Percentiles rank a stretch among this genome's conserved stretches.
These are phyloP conservation scores for Ramularia endophylla DNA, from an alignment of 2,329 filamentous ascomycete genomes.

Conservation along the genomic window DNA sequence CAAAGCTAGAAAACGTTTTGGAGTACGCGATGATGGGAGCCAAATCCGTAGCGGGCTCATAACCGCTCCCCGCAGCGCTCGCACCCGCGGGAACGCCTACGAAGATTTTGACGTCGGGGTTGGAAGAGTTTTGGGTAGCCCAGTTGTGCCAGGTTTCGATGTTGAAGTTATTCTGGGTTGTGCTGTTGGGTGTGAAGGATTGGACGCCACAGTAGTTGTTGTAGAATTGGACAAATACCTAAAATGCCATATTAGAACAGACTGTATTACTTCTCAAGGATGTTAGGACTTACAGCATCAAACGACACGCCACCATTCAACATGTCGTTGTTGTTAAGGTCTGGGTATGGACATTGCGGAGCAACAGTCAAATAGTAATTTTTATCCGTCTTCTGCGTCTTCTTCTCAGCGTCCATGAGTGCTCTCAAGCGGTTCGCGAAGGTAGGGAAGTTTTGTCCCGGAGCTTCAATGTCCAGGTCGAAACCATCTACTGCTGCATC, in stretches of 20 bases:
- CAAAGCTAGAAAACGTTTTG: conserved; percentile 32
- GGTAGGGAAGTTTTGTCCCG: conserved; percentile 54
- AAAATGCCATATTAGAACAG: no score
- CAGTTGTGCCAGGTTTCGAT: conserved; percentile 41
- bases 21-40: conserved; percentile 26
- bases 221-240: conserved; percentile 36
- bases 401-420: conserved; percentile 25
- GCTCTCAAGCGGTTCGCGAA: conserved; percentile 31
- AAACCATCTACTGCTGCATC: conserved; percentile 64
- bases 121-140: conserved; percentile 20
- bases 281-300: conserved; percentile 33
- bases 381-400: conserved; percentile 5
- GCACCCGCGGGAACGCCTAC: conserved; percentile 34
- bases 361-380: conserved; percentile 41
- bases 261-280: no score
- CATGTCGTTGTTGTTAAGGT: conserved; percentile 28
- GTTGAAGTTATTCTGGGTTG: conserved; percentile 49
- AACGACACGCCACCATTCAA: conserved; percentile 56
- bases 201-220: conserved; percentile 43
- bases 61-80: conserved; percentile 29
- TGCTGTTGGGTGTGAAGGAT: conserved; percentile 26
- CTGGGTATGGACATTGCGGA: conserved; percentile 37
- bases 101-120: conserved; percentile 29
- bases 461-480: conserved; percentile 67
- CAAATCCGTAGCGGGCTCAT: conserved; percentile 26